phyloP scores from a whole-genome alignment of 176 grass and related monocot species.

The Oryza brachyantha region DNA sequence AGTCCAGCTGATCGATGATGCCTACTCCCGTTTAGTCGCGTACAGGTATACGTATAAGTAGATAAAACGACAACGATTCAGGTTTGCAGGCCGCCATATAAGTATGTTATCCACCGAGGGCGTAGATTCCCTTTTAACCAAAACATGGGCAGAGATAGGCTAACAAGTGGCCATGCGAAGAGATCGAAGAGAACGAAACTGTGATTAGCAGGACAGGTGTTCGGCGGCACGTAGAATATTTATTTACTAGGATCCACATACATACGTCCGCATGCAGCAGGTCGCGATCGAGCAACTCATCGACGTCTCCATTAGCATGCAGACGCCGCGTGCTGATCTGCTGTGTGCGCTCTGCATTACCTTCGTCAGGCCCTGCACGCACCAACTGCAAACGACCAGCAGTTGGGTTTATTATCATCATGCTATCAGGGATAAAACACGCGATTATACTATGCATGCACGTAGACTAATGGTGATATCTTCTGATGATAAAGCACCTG shows the following conservation, averaged over 20 bases:
- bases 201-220: conserved; percentile 19
- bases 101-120: conserved; percentile 12
- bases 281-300: conserved; percentile 20
- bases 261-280: conserved; percentile 12
- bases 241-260: neutral
- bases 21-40: neutral
- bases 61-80: conserved; percentile 18
- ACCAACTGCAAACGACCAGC: neutral
- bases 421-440: neutral
- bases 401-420: neutral
- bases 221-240: conserved; percentile 23
- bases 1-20: neutral
- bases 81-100: conserved; percentile 16
- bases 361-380: neutral
- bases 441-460: neutral
- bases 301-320: conserved; percentile 4
- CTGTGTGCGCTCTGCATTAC: neutral
- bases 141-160: neutral
- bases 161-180: neutral
- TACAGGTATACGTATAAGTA: neutral
- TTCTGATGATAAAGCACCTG: neutral
- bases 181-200: conserved; percentile 8
- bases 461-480: neutral
- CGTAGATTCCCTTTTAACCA: conserved; percentile 12
- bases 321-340: too few relatives aligned